These are phyloP conservation scores for Echium plantagineum DNA, from an alignment of 257 asterid species.

Conservation along the genomic window DNA sequence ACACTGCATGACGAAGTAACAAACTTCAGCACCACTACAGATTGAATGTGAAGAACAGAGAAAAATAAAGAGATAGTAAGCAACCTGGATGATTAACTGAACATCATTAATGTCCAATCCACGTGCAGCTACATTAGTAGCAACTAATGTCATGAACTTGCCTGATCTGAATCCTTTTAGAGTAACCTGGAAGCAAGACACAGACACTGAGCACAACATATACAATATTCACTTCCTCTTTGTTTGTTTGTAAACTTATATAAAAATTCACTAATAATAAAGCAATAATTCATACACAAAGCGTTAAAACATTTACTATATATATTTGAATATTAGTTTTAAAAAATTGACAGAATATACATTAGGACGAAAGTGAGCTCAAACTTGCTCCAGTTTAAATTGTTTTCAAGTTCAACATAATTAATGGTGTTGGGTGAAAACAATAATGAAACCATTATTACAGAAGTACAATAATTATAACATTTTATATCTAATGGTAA, in stretches of 20 bases:
- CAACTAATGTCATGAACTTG: constrained; percentile 71
- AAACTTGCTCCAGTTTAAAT: neutral
- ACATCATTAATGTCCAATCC: constrained; percentile 95
- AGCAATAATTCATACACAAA: neutral
- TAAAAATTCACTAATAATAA: no score
- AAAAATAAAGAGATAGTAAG: neutral
- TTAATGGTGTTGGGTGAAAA: neutral
- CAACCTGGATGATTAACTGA: constrained; percentile 91
- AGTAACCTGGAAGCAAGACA: constrained; percentile 51
- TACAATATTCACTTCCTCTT: no score
- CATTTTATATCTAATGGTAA: no score
- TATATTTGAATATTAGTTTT: no score
- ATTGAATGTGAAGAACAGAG: neutral
- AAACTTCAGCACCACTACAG: neutral
- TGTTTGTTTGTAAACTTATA: no score
- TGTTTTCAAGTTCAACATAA: neutral
- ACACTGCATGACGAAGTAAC: constrained; percentile 28
- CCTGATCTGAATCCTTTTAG: constrained; percentile 84
- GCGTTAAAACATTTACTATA: neutral
- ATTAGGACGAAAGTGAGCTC: neutral
- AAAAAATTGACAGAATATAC: no score
- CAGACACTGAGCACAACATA: neutral
- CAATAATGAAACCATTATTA: no score
- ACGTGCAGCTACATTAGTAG: constrained; percentile 96
- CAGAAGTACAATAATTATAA: neutral